phyloP scores from a whole-genome alignment of 2,329 filamentous ascomycete species.

The Talaromyces sp. region DNA sequence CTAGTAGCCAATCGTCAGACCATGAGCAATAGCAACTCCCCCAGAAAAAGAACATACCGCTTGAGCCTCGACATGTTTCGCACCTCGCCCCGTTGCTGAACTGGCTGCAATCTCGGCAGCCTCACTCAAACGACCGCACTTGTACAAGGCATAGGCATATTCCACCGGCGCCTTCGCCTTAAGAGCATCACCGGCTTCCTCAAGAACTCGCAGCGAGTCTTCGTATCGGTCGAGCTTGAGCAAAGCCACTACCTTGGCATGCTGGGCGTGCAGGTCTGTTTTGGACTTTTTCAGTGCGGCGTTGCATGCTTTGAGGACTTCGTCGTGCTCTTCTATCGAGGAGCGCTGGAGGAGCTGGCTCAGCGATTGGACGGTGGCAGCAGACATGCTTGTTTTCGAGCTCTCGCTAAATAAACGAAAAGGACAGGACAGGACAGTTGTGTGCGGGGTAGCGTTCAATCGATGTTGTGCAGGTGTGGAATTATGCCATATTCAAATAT shows the following conservation, averaged over 20 bases:
- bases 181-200: slow-evolving; percentile 48
- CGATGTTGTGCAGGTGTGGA: background rate
- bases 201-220: slow-evolving; percentile 53
- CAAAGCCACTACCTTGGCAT: slow-evolving; percentile 55
- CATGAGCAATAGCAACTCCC: background rate
- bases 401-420: background rate
- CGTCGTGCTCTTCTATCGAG: slow-evolving; percentile 57
- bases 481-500: slow-evolving; percentile 1
- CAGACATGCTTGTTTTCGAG: slow-evolving; percentile 26
- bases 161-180: slow-evolving; percentile 54
- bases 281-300: slow-evolving; percentile 53
- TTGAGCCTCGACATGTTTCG: slow-evolving; percentile 58
- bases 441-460: slow-evolving; percentile 1
- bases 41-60: slow-evolving; percentile 37
- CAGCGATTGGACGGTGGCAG: slow-evolving; percentile 43
- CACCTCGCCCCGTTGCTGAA: slow-evolving; percentile 42
- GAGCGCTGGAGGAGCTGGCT: slow-evolving; percentile 52
- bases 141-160: slow-evolving; percentile 61
- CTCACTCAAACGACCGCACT: slow-evolving; percentile 50
- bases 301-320: slow-evolving; percentile 56
- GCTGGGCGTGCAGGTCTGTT: slow-evolving; percentile 51
- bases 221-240: slow-evolving; percentile 60
- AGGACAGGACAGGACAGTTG: background rate
- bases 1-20: slow-evolving; percentile 13
- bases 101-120: slow-evolving; percentile 48